phyloP scores from a whole-genome alignment of 352 stramenopile species.

The Pelagophyceae sp. region DNA sequence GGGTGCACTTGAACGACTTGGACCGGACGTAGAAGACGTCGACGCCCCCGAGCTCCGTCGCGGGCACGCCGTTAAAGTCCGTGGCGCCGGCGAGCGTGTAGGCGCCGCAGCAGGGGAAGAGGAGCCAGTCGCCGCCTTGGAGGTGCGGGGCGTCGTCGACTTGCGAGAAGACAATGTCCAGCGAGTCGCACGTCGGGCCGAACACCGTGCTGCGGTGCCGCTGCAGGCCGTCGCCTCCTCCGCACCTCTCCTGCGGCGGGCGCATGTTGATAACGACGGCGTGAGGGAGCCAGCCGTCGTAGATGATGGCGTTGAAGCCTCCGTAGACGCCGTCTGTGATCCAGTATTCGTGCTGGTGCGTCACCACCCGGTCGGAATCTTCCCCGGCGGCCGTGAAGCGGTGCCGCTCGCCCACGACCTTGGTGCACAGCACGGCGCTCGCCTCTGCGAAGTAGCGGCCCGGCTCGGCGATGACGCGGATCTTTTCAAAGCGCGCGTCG shows the following conservation, averaged over 20 bases:
- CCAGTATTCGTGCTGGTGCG: conserved; percentile 64
- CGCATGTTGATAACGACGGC: conserved; percentile 43
- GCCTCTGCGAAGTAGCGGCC: conserved; percentile 86
- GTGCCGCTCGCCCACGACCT: conserved; percentile 60
- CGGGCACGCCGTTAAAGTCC: conserved; percentile 49
- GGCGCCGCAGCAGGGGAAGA: conserved; percentile 87
- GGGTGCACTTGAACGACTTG: background rate
- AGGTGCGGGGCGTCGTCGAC: conserved; percentile 71
- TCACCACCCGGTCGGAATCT: background rate
- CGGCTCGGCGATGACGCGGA: conserved; percentile 86
- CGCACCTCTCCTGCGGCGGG: too few species aligned
- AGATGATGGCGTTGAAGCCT: conserved; percentile 92
- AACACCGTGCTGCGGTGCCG: conserved; percentile 55
- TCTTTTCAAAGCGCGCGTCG: conserved; percentile 39
- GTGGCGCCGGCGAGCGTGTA: conserved; percentile 59
- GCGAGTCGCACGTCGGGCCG: conserved; percentile 86
- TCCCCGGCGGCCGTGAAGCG: background rate
- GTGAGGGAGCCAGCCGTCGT: conserved; percentile 63
- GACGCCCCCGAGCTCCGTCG: conserved; percentile 29
- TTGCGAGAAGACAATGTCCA: conserved; percentile 64
- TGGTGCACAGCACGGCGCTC: conserved; percentile 76
- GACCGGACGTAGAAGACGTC: background rate
- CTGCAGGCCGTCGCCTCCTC: conserved; percentile 10
- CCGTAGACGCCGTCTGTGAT: conserved; percentile 92
- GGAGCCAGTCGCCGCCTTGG: conserved; percentile 84